Evolutionary conservation across 225 moss, liverwort and hornwort species (phyloP).

Genomic region (Rhytidiadelphus loreus): DNA sequence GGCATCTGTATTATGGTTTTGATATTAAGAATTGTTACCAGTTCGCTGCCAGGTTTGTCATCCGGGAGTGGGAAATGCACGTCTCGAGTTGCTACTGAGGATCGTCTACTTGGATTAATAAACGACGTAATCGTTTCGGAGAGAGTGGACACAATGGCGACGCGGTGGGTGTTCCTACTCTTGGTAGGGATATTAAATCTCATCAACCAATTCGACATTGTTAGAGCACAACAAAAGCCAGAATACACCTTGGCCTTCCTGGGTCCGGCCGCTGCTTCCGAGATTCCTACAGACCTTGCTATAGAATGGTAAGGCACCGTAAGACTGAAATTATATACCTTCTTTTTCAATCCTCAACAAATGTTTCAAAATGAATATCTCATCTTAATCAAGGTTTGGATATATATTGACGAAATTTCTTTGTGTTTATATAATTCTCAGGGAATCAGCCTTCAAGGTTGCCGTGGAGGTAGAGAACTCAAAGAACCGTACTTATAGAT

Average conservation of each 20-base stretch:
- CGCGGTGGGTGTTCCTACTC: not conserved
- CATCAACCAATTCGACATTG: not conserved
- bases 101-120: not conserved
- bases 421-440: not conserved
- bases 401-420: not conserved
- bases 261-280: conserved; percentile 27
- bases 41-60: not conserved
- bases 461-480: conserved; percentile 72
- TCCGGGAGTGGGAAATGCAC: not conserved
- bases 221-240: not conserved
- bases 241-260: conserved; percentile 25
- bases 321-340: not conserved
- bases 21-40: not conserved
- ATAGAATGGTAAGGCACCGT: conserved; percentile 23
- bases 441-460: conserved; percentile 79
- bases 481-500: conserved; percentile 33
- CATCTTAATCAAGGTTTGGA: not conserved
- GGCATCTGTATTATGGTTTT: not conserved
- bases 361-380: not conserved
- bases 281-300: conserved; percentile 35
- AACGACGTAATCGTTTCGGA: not conserved
- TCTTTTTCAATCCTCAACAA: not conserved
- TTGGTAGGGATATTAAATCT: conserved; percentile 8
- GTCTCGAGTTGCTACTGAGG: not conserved
- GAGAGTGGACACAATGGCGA: conserved; percentile 8